These are phyloP conservation scores for Solanum lycopersicoides DNA, from an alignment of 257 asterid genomes.

Conservation along the genomic window DNA sequence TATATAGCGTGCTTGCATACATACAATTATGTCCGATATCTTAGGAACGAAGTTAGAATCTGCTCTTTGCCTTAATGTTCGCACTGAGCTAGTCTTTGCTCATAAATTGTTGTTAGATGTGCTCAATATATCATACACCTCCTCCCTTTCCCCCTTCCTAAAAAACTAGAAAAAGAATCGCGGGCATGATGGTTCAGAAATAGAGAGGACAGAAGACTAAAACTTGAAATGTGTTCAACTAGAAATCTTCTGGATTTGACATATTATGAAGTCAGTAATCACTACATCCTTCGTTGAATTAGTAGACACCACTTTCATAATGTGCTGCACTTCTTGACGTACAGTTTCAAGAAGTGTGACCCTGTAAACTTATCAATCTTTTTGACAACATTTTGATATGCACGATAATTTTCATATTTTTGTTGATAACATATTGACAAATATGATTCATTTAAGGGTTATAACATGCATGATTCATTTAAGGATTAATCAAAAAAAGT, in stretches of 20 bases:
- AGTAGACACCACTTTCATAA: background rate
- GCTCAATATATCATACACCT: background rate
- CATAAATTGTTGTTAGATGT: background rate
- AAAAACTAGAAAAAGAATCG: background rate
- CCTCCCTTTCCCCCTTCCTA: background rate
- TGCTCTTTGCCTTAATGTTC: background rate
- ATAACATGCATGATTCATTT: background rate
- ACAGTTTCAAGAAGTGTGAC: background rate
- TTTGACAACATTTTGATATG: background rate
- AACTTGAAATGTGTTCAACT: background rate
- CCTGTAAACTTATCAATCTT: background rate
- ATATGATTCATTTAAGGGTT: background rate
- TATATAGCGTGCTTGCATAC: background rate
- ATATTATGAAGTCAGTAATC: background rate
- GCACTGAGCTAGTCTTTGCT: background rate
- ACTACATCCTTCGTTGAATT: background rate
- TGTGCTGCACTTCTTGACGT: background rate
- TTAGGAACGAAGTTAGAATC: background rate
- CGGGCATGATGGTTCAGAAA: background rate
- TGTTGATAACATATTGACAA: background rate
- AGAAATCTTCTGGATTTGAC: background rate
- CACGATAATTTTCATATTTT: background rate
- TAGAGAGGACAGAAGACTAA: background rate
- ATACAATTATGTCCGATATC: background rate
- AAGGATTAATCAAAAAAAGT: background rate